Conservation (phyloP, 73 alveolate genomes). For the Blepharisma stoltei region DNA sequence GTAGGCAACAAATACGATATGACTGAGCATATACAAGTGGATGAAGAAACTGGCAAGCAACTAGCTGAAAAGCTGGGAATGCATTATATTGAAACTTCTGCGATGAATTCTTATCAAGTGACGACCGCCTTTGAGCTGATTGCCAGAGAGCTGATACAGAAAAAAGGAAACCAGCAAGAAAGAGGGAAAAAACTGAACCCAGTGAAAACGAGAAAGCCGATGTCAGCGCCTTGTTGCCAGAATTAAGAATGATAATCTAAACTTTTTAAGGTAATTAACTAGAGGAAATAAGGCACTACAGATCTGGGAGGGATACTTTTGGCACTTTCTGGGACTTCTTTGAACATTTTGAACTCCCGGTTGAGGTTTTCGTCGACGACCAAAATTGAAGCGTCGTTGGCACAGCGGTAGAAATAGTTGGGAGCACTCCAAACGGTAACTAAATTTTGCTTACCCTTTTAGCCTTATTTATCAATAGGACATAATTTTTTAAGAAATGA, state of each 20-base stretch:
- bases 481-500: no score
- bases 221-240: no score
- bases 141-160: slow-evolving; percentile 41
- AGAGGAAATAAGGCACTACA: slow-evolving; percentile 62
- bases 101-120: slow-evolving; percentile 68
- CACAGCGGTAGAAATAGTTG: slow-evolving; percentile 86
- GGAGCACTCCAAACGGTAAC: slow-evolving; percentile 98
- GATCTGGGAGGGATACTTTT: slow-evolving; percentile 53
- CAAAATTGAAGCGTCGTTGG: slow-evolving; percentile 92
- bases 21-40: background rate
- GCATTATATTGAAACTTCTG: slow-evolving; percentile 85
- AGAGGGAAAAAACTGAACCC: background rate
- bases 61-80: slow-evolving; percentile 73
- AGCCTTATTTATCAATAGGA: no score
- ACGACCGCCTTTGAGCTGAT: slow-evolving; percentile 66
- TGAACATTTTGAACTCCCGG: slow-evolving; percentile 77
- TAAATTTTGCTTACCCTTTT: slow-evolving; percentile 63
- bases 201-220: no score
- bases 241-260: no score
- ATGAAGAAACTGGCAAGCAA: slow-evolving; percentile 70
- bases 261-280: background rate
- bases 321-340: slow-evolving; percentile 66
- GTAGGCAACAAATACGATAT: slow-evolving; percentile 22
- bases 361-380: slow-evolving; percentile 86
- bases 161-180: background rate